A percentile compares a stretch with the other conserved stretches of the same genome.
These are phyloP conservation scores for Trichoderma semiorbis DNA, from an alignment of 2,329 filamentous ascomycete genomes.

Conservation along the genomic window DNA sequence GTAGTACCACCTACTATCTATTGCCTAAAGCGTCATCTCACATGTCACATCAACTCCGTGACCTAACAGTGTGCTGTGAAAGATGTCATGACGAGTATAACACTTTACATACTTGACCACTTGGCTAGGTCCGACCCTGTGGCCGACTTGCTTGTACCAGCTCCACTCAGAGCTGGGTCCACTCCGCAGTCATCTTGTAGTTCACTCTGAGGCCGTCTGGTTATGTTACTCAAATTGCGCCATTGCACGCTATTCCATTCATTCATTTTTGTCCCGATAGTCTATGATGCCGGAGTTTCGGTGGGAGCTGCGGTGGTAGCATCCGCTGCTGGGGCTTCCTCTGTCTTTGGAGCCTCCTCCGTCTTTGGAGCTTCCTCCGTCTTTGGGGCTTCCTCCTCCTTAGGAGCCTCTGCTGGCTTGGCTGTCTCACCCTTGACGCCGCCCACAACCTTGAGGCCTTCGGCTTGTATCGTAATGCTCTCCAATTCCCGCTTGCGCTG, in stretches of 20 bases:
- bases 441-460: slow-evolving; percentile 45
- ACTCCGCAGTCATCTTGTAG: neutral
- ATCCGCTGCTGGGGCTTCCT: neutral
- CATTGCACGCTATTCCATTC: neutral
- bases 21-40: neutral
- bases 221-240: neutral
- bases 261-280: neutral
- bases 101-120: neutral
- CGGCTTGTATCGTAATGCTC: slow-evolving; percentile 40
- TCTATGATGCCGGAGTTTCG: slow-evolving; percentile 12
- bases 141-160: neutral
- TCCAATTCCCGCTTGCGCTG: slow-evolving; percentile 44
- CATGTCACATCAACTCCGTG: neutral
- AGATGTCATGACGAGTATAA: neutral
- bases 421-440: slow-evolving; percentile 41
- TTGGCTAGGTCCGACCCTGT: neutral
- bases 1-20: neutral
- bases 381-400: slow-evolving; percentile 10
- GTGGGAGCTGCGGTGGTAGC: neutral
- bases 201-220: neutral
- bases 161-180: neutral
- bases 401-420: slow-evolving; percentile 18
- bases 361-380: neutral
- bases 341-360: slow-evolving; percentile 18
- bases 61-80: neutral